A percentile compares a stretch with the other conserved stretches of the same genome.
Conservation (phyloP, 2,329 filamentous ascomycete species). For the Trichoderma sp. region DNA sequence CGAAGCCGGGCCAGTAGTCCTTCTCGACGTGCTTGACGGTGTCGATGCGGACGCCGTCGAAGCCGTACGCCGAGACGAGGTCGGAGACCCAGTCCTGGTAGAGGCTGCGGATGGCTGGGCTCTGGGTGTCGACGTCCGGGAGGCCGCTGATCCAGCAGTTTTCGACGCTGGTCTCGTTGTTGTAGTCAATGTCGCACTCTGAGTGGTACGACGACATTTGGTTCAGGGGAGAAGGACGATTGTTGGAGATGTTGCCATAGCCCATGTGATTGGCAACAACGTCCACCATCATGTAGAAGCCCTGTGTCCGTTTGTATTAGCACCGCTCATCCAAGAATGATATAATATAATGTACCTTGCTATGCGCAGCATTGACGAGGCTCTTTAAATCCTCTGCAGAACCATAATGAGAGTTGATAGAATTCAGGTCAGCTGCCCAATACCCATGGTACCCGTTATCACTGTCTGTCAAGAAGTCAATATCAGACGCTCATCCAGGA, state of each 20-base stretch:
- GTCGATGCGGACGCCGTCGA: conserved; percentile 61
- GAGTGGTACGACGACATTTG: conserved; percentile 57
- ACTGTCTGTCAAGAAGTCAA: conserved; percentile 28
- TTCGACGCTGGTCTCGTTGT: conserved; percentile 45
- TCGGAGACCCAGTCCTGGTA: conserved; percentile 58
- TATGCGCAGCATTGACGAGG: conserved; percentile 54
- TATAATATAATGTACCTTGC: conserved; percentile 42
- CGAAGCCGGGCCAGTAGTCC: conserved; percentile 55
- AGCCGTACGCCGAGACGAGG: conserved; percentile 57
- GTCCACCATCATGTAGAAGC: conserved; percentile 57
- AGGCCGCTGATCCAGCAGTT: conserved; percentile 56
- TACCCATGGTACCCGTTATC: conserved; percentile 54
- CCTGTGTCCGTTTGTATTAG: conserved; percentile 21
- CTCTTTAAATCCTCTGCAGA: conserved; percentile 55
- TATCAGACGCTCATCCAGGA: neutral
- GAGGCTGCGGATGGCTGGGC: conserved; percentile 44
- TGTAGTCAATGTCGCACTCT: conserved; percentile 57
- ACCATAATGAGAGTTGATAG: conserved; percentile 58
- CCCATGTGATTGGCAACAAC: conserved; percentile 59
- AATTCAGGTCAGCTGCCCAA: conserved; percentile 49
- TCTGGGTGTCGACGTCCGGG: conserved; percentile 59
- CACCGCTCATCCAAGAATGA: neutral
- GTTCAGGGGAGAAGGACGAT: conserved; percentile 46
- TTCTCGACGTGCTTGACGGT: conserved; percentile 60
- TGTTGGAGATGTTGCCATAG: conserved; percentile 47